Conservation (phyloP, 305 asterid genomes). For the Ilex paraguariensis region DNA sequence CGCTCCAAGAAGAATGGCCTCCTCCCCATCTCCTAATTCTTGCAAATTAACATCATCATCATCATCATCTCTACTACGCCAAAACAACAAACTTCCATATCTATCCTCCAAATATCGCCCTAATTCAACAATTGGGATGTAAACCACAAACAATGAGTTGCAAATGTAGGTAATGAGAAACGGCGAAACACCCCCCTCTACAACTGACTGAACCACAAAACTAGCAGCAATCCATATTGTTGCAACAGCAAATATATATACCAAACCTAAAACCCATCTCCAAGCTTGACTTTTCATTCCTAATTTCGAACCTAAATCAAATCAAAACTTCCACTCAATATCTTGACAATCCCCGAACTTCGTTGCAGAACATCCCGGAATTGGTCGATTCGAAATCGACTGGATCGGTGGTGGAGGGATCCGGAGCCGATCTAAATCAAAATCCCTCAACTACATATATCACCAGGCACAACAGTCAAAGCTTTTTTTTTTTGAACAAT, state of each 20-base stretch:
- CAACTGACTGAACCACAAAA: conserved; percentile 87
- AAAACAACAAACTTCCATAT: conserved; percentile 50
- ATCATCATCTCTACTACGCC: conserved; percentile 26
- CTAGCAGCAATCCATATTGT: conserved; percentile 95
- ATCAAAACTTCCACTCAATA: too few species aligned
- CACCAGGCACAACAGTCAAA: too few species aligned
- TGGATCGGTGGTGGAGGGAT: too few species aligned
- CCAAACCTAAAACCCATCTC: conserved; percentile 78
- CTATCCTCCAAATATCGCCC: conserved; percentile 63
- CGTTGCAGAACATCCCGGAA: not conserved
- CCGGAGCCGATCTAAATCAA: too few species aligned
- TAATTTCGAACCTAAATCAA: conserved; percentile 8
- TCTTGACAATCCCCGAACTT: not conserved
- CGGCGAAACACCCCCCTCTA: conserved; percentile 83
- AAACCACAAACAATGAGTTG: conserved; percentile 75
- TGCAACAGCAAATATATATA: conserved; percentile 73
- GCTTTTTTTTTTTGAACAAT: too few species aligned
- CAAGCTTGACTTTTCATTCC: conserved; percentile 54
- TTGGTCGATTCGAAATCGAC: too few species aligned
- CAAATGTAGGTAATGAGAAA: conserved; percentile 82
- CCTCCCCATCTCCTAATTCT: conserved; percentile 42
- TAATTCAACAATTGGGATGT: conserved; percentile 76
- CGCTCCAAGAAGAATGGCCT: conserved; percentile 50
- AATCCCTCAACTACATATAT: too few species aligned
- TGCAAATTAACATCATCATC: conserved; percentile 17